Base-by-base conservation (phyloP, 768 basidiomycete species). In the Clavaria fumosa region DNA sequence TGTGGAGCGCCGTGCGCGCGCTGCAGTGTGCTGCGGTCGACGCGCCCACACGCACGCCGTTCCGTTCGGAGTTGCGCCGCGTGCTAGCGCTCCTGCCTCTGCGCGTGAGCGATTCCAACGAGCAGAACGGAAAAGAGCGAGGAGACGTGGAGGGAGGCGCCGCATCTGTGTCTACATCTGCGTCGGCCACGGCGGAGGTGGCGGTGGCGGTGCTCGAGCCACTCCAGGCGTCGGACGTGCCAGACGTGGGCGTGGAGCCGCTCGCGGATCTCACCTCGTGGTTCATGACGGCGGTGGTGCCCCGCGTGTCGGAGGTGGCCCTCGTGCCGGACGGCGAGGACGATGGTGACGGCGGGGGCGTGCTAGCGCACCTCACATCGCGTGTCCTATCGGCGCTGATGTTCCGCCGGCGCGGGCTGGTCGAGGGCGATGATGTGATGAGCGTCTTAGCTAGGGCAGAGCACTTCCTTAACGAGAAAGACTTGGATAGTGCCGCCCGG, bases 241-340 rank as follows among this genome's bases (percentile, higher is more conserved):
- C 79, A 11, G 88, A 78, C 56, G 67, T 76, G 38, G 81, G 73
- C 33, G 74, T 97, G 27, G 85, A 91, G 53, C 89, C 91, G 4
- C 70, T 96, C 48, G 75, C 84, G 0, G 81, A 90, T 48, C 73
- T 99, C 37, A 67, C 85, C 4, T 70, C 77, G n/a, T 96, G 91
- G 86, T 96, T 96, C 62, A 65, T 71, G 37, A 70, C 70, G 24
- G 74, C 76, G 21, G 83, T 99, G 31, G 73, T 74, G 2, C 89
- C 89, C 11, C 78, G 77, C 40, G 78, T 96, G 35, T 70, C 79
- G 19, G 74, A 71, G 37, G 89, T 95, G n/a, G 82, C 91, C 5
- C 68, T 99, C 34, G 88, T 96, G 2, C 95, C 95, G 2, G 85
- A 93, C 48, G n/a, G n/a, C n/a, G n/a, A n/a, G n/a, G n/a, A n/a